phyloP scores from a whole-genome alignment of 805 yeast genomes.

The Metschnikowia sp. region DNA sequence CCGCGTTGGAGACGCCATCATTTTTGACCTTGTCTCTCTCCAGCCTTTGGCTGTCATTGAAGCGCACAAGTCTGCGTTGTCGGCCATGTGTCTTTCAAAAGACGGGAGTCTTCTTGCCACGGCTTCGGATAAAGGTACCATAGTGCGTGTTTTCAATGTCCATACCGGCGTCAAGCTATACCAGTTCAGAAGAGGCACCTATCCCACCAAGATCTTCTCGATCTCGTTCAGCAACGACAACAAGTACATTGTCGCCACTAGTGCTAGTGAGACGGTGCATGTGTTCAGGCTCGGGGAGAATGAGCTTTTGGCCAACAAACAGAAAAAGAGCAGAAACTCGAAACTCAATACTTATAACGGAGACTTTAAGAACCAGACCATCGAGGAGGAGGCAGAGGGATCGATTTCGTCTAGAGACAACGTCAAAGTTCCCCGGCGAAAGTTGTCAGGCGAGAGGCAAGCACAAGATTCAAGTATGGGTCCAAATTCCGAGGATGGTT shows the following conservation, averaged over 20 bases:
- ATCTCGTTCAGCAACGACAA: conserved; percentile 72
- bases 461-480: too few relatives aligned
- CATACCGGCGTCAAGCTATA: conserved; percentile 58
- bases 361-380: conserved; percentile 23
- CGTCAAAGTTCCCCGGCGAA: not conserved
- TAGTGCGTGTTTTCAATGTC: conserved; percentile 76
- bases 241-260: conserved; percentile 72
- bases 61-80: conserved; percentile 80
- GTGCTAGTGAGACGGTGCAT: conserved; percentile 90
- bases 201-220: conserved; percentile 76
- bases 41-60: conserved; percentile 78
- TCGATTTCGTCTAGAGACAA: not conserved
- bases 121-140: conserved; percentile 86
- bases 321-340: conserved; percentile 25
- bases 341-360: conserved; percentile 6
- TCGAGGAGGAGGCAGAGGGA: conserved; percentile 22
- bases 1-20: conserved; percentile 65
- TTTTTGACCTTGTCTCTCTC: conserved; percentile 72
- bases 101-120: conserved; percentile 85
- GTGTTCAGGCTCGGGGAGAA: conserved; percentile 71
- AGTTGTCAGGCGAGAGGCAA: not conserved
- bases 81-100: conserved; percentile 61
- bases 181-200: conserved; percentile 83
- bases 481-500: too few relatives aligned
- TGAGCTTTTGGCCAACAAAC: conserved; percentile 39